phyloP scores from a whole-genome alignment of 1,284 basidiomycete genomes.

The Puccinia hordei region DNA sequence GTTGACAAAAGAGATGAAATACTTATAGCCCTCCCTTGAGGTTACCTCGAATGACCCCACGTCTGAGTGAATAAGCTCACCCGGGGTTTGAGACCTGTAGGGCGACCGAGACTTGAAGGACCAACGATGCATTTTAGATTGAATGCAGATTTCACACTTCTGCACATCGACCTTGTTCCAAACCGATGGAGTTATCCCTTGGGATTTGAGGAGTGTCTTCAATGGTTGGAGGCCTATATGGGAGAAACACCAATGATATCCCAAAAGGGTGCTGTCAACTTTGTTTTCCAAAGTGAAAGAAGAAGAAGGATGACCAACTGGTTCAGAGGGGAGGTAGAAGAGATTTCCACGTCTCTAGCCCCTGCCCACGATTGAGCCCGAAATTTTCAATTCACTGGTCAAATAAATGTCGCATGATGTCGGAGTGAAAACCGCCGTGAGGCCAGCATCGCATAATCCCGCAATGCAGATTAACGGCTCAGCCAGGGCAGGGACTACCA shows the following conservation, averaged over 20 bases:
- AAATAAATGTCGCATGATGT: no score
- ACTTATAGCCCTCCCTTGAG: conserved; percentile 5
- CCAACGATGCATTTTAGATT: neutral
- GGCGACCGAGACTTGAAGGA: neutral
- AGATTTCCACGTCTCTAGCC: neutral
- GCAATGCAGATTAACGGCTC: no score
- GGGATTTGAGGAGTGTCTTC: neutral
- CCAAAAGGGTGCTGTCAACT: no score
- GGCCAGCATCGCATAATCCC: conserved; percentile 3
- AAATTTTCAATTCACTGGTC: no score
- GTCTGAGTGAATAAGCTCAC: neutral
- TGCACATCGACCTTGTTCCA: neutral
- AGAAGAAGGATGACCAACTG: neutral
- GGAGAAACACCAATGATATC: no score
- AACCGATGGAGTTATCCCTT: neutral
- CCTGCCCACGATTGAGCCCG: neutral
- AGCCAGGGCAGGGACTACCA: neutral
- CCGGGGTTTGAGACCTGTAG: neutral
- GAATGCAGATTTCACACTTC: neutral
- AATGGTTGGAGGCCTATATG: neutral
- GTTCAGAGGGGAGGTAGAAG: no score
- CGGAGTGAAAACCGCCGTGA: neutral
- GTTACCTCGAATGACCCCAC: neutral
- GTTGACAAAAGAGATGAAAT: neutral
- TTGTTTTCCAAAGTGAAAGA: no score